These are phyloP conservation scores for Lobosporangium transversale DNA, from an alignment of 192 early-diverging fungal genomes.

Conservation along the genomic window DNA sequence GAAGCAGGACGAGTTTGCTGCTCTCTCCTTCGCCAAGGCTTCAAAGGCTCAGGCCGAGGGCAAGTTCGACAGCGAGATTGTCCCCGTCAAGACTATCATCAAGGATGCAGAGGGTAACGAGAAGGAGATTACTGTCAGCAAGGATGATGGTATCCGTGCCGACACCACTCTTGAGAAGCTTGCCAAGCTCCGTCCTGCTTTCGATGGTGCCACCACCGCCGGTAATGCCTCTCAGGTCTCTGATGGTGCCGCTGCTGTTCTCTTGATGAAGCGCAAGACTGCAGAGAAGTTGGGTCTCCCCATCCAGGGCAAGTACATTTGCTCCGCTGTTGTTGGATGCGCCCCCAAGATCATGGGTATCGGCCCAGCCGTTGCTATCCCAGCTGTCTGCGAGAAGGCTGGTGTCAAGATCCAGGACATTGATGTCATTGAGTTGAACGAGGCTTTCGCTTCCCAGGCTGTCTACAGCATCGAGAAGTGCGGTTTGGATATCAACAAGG, in stretches of 20 bases:
- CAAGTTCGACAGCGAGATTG: constrained; percentile 91
- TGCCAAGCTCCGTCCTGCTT: constrained; percentile 89
- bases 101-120: constrained; percentile 85
- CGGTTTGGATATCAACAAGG: constrained; percentile 86
- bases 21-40: constrained; percentile 85
- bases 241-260: constrained; percentile 95
- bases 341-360: constrained; percentile 97
- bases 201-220: constrained; percentile 91
- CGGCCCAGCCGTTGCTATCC: constrained; percentile 95
- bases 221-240: constrained; percentile 98
- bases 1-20: constrained; percentile 93
- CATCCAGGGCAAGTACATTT: constrained; percentile 87
- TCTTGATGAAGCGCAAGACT: constrained; percentile 93
- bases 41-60: constrained; percentile 89
- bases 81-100: constrained; percentile 79
- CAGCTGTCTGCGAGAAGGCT: constrained; percentile 82
- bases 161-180: constrained; percentile 83
- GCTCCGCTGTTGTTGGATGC: constrained; percentile 89
- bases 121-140: constrained; percentile 72
- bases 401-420: constrained; percentile 82
- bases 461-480: constrained; percentile 92
- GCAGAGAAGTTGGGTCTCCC: constrained; percentile 89
- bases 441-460: constrained; percentile 98
- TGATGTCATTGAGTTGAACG: constrained; percentile 94
- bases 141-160: constrained; percentile 93